A percentile compares a stretch with the other conserved stretches of the same genome.
Conservation (phyloP, 2,329 filamentous ascomycete species). For the Stachybotrys chlorohalonatus region DNA sequence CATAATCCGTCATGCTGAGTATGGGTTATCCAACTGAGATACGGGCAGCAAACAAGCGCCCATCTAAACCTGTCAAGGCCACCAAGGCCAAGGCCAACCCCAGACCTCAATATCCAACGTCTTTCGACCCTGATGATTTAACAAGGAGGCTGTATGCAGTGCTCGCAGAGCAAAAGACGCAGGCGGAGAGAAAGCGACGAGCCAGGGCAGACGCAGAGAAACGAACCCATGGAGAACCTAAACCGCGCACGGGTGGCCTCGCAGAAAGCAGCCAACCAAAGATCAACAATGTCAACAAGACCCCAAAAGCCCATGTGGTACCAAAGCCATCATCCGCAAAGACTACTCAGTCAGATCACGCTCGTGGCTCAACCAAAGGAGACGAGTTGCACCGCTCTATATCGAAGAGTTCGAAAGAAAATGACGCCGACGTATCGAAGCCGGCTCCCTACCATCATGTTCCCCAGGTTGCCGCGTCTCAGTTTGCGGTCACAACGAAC, state of each 20-base stretch:
- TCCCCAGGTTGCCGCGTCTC: constrained; percentile 43
- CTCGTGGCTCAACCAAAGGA: neutral
- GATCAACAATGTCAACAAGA: neutral
- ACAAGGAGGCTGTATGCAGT: constrained; percentile 41
- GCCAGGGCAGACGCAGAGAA: constrained; percentile 14
- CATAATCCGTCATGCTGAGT: neutral
- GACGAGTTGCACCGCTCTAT: neutral
- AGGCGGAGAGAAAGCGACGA: constrained; percentile 24
- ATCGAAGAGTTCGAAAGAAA: constrained; percentile 6
- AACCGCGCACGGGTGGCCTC: neutral
- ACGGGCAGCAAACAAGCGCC: neutral
- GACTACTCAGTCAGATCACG: neutral
- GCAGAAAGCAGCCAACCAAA: neutral
- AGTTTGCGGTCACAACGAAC: constrained; percentile 44
- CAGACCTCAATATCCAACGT: constrained; percentile 14
- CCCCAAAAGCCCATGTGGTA: neutral
- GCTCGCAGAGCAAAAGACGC: constrained; percentile 37
- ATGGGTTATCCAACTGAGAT: neutral
- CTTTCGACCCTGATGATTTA: constrained; percentile 47
- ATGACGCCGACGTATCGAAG: constrained; percentile 7
- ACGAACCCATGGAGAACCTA: constrained; percentile 1
- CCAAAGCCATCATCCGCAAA: neutral
- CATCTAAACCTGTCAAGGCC: neutral
- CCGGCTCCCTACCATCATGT: constrained; percentile 34
- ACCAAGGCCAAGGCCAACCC: neutral